Base-by-base conservation (phyloP, 805 yeast genomes). In the Starmerella cellae region DNA sequence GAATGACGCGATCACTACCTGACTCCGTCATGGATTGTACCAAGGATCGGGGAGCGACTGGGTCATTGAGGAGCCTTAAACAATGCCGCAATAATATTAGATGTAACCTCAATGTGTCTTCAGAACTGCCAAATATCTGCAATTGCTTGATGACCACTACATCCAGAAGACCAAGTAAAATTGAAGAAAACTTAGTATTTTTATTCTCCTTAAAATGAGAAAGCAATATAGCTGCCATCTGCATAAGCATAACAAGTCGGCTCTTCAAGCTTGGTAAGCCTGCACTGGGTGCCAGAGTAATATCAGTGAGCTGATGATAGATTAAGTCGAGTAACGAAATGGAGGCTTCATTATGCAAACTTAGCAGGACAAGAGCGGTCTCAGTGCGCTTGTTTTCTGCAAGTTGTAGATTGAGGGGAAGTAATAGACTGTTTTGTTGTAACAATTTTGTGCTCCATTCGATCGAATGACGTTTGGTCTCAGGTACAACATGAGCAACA, bases 1-100 rank as follows among this genome's bases (percentile, higher is more conserved):
- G 57, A 14, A 82, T 65, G 0, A 81, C 67, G 40, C 74, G 70
- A 19, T 80, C 66, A 0, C 84, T 71, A 2, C 79, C 84, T 19
- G 71, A 65, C 14, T 71, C 75, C 26, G 67, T 66, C 46, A 82
- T 63, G 0, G 44, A 33, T 41, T 50, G 52, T 8, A 48, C 45
- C 3, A 50, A 37, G 18, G 44, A 39, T 9, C 33, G 39, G 21
- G 39, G 40, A 28, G 42, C 35, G 1, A 27, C 38, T 4, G 23
- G 31, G 13, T n/a, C 26, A 4, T 16, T 18, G n/a, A 45, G 26
- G 2, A 48, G 37, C 4, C 34, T 21, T 19, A 48, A 24, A n/a
- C 39, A 42, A 34, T 40, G 43, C 5, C 38, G 34, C n/a, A 48
- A 20, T 9, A 48, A 37, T 5, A 44, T 26, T 18, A 48, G 34